Evolutionary conservation across 495 filamentous ascomycete species (phyloP), one percentile per base, ranked within the genome.

Genomic region (Penicillium taxi): DNA sequence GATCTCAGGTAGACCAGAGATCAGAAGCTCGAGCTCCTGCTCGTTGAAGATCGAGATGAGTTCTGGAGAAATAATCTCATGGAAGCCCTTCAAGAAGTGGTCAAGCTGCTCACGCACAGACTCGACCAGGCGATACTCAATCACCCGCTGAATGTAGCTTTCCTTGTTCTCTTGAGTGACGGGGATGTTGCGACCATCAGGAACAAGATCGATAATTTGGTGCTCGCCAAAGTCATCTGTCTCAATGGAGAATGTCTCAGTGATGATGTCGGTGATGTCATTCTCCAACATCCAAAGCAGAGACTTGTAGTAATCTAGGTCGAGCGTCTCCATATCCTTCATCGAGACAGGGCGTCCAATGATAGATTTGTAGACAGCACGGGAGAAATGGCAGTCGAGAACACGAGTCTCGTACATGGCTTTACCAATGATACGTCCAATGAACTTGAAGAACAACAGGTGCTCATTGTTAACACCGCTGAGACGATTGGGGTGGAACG

Each of bases 81-180:
- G 89, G 80, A 99, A 99, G 37, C 86, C 88, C 64, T 83, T 84
- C 35, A 99, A 69, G 80, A 99, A 99, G 50, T 89, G 69, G 63
- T 96, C 86, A 53, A 99, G 80, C 61, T 99, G 91, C 26, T 88
- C 83, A 60, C 86, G 78, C 26, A 99, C 89, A 30, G 89, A 94
- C 8, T 83, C 81, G 15, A 89, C 80, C 30, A 99, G 74, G 48
- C 84, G 85, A 61, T 94, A 84, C 60, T 96, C 89, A n/a, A 94
- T 86, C 21, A 96, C 82, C 17, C 86, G 70, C 47, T 88, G 84
- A 20, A 96, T 83, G 52, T 96, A 99, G 44, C 96, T 88, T 33
- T 94, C 85, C 71, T 99, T 99, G 66, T 99, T 99, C 44, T 95
- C 89, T 45, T 99, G 84, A 1, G 91, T 96, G 35, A 99, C 93